These are phyloP conservation scores for Penicillium aurantiogriseum DNA, from an alignment of 2,329 filamentous ascomycete species.

Conservation along the genomic window DNA sequence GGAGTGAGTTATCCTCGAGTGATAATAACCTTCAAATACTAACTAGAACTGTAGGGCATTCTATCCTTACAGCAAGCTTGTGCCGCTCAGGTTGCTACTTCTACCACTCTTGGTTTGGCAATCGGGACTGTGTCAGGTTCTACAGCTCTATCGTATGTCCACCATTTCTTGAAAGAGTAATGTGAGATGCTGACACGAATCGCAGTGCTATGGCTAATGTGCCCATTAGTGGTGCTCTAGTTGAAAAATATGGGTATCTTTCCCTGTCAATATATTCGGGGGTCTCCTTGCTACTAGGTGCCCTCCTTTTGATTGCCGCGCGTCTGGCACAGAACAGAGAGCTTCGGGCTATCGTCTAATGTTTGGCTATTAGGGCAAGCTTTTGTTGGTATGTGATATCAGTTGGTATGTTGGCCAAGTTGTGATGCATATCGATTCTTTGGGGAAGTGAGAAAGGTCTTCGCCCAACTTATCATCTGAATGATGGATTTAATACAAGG, in stretches of 20 bases:
- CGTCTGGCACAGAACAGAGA: conserved; percentile 10
- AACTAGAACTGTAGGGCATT: conserved; percentile 37
- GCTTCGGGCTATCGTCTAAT: conserved; percentile 8
- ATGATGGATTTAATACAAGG: no score
- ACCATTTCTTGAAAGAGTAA: not conserved
- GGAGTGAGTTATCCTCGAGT: conserved; percentile 33
- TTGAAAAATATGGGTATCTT: conserved; percentile 42
- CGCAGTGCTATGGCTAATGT: conserved; percentile 42
- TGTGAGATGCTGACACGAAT: not conserved
- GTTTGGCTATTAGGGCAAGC: not conserved
- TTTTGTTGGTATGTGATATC: no score
- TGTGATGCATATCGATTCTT: no score
- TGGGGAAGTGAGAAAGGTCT: no score
- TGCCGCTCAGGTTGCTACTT: conserved; percentile 43
- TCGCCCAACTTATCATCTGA: no score
- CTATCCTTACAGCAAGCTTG: conserved; percentile 50
- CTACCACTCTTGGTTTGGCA: conserved; percentile 42
- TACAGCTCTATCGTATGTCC: conserved; percentile 44
- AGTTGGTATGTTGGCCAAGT: no score
- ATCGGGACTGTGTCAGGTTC: conserved; percentile 46
- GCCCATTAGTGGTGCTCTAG: conserved; percentile 44
- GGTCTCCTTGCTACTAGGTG: conserved; percentile 33
- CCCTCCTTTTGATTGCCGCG: conserved; percentile 13
- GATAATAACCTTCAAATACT: not conserved
- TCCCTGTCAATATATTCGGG: conserved; percentile 43